phyloP scores from a whole-genome alignment of 805 yeast genomes.

The Candida nanaspora region DNA sequence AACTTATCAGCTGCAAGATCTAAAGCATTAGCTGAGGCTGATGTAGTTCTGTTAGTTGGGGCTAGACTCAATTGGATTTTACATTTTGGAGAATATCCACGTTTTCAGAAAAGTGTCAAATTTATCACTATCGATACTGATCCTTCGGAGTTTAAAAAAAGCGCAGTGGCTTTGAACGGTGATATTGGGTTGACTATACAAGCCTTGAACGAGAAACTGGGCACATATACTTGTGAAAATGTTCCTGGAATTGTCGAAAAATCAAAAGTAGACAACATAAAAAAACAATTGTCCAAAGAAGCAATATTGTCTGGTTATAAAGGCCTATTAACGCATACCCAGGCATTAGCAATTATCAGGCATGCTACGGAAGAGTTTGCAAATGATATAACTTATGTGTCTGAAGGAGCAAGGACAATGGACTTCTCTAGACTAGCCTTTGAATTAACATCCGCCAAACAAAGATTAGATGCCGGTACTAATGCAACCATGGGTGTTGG shows the following conservation, averaged over 20 bases:
- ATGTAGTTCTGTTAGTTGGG: constrained; percentile 53
- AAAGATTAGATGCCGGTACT: constrained; percentile 64
- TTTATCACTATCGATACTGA: constrained; percentile 52
- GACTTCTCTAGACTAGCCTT: constrained; percentile 61
- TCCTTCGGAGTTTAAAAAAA: constrained; percentile 37
- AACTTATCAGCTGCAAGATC: constrained; percentile 63
- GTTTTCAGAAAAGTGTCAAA: constrained; percentile 36
- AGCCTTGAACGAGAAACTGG: constrained; percentile 25
- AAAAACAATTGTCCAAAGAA: constrained; percentile 29
- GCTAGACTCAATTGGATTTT: constrained; percentile 70
- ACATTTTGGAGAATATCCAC: constrained; percentile 57
- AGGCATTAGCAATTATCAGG: constrained; percentile 44
- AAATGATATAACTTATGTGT: constrained; percentile 35
- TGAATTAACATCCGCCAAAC: constrained; percentile 43
- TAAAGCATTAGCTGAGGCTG: constrained; percentile 47
- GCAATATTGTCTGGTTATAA: constrained; percentile 2
- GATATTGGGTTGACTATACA: constrained; percentile 38
- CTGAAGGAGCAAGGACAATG: constrained; percentile 79
- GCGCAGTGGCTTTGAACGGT: constrained; percentile 26
- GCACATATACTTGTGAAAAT: constrained; percentile 17
- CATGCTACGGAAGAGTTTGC: constrained; percentile 27
- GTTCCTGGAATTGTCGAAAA: constrained; percentile 19
- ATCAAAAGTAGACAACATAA: constrained; percentile 24
- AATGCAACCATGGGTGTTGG: constrained; percentile 79
- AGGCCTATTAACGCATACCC: constrained; percentile 39